Percentiles rank a stretch among this genome's conserved stretches.
These are phyloP conservation scores for Dispira parvispora DNA, from an alignment of 192 early-diverging fungal species.

Conservation along the genomic window DNA sequence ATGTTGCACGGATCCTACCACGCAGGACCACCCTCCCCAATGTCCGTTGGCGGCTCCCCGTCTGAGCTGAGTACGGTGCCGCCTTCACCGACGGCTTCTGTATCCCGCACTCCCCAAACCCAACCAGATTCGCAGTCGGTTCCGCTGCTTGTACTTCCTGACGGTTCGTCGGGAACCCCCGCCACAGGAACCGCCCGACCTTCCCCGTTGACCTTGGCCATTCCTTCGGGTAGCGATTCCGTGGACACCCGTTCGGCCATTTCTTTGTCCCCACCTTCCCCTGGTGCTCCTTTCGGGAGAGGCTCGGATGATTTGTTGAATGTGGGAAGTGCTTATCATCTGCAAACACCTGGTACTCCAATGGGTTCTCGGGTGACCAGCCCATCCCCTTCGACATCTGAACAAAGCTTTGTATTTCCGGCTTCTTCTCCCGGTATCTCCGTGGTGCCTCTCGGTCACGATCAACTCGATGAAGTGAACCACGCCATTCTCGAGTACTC, in stretches of 20 bases:
- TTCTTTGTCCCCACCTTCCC: too few relatives aligned
- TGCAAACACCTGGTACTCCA: neutral
- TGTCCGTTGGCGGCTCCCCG: neutral
- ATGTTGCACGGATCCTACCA: conserved; percentile 20
- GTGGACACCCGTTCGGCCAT: neutral
- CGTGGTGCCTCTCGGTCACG: neutral
- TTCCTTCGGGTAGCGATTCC: neutral
- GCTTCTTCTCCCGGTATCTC: neutral
- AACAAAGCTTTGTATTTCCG: conserved; percentile 8
- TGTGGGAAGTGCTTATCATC: neutral
- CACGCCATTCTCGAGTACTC: conserved; percentile 57
- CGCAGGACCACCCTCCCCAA: too few relatives aligned
- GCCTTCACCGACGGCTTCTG: conserved; percentile 12
- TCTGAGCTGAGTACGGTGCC: neutral
- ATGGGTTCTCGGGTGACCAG: neutral
- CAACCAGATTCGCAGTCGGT: neutral
- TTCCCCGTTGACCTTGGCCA: neutral
- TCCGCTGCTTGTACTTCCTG: neutral
- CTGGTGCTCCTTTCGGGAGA: too few relatives aligned
- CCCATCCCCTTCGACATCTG: neutral
- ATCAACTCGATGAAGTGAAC: conserved; percentile 12
- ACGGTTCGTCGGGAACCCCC: neutral
- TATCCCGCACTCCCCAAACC: conserved; percentile 11
- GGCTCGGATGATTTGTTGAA: neutral
- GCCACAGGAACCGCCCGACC: neutral